These are phyloP conservation scores for Chrysosphaeria jannelii DNA, from an alignment of 2,329 filamentous ascomycete genomes.

Conservation along the genomic window DNA sequence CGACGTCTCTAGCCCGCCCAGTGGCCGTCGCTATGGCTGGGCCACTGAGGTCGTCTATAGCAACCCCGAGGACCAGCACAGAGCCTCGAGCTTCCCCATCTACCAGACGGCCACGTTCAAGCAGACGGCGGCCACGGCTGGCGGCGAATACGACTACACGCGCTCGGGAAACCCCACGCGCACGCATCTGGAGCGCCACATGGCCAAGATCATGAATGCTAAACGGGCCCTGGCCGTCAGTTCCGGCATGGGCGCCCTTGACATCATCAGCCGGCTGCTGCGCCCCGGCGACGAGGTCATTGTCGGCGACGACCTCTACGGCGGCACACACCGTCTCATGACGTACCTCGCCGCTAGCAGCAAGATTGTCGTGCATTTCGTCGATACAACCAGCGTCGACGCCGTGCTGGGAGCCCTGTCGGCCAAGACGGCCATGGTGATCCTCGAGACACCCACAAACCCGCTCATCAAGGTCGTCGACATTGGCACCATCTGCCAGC, in stretches of 20 bases:
- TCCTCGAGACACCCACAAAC: slow-evolving; percentile 90
- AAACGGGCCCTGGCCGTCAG: slow-evolving; percentile 73
- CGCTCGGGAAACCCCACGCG: slow-evolving; percentile 90
- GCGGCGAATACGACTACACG: slow-evolving; percentile 91
- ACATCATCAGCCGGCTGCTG: slow-evolving; percentile 78
- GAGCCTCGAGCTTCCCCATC: slow-evolving; percentile 82
- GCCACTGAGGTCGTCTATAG: slow-evolving; percentile 94
- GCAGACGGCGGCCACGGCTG: slow-evolving; percentile 50
- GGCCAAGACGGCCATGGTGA: slow-evolving; percentile 72
- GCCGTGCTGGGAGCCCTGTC: slow-evolving; percentile 38
- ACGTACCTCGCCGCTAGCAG: slow-evolving; percentile 75
- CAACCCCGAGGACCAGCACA: slow-evolving; percentile 89
- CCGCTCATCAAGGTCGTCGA: slow-evolving; percentile 96
- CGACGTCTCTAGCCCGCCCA: slow-evolving; percentile 67
- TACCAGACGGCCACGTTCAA: slow-evolving; percentile 99
- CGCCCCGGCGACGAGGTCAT: slow-evolving; percentile 89
- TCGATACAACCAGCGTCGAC: slow-evolving; percentile 64
- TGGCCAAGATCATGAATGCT: slow-evolving; percentile 98
- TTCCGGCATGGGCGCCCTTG: slow-evolving; percentile 88
- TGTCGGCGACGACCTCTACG: slow-evolving; percentile 89
- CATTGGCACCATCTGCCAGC: slow-evolving; percentile 45
- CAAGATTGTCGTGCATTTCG: slow-evolving; percentile 81
- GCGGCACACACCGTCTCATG: slow-evolving; percentile 74
- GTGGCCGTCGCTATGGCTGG: slow-evolving; percentile 61
- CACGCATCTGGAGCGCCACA: slow-evolving; percentile 80